Evolutionary conservation across 208 protist genomes (phyloP).

Genomic region (Leishmania lainsoni): DNA sequence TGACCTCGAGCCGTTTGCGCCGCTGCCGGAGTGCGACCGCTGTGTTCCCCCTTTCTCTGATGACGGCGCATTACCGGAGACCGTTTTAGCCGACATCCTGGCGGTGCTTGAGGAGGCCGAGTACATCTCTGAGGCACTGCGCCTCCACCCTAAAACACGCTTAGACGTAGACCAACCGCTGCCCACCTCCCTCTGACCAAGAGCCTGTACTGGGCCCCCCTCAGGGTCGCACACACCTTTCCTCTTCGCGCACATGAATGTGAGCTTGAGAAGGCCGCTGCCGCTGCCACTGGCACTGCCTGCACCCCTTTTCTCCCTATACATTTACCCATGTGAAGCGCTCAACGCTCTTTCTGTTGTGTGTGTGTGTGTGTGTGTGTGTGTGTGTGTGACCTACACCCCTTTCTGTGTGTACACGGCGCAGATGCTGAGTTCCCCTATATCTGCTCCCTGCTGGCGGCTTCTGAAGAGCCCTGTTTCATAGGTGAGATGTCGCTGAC

Average conservation of each 20-base stretch:
- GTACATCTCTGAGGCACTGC: slow-evolving; percentile 8
- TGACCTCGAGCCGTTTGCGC: background rate
- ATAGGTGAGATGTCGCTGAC: background rate
- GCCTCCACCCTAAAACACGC: background rate
- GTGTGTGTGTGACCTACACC: too few relatives aligned
- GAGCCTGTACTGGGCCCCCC: background rate
- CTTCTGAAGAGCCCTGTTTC: background rate
- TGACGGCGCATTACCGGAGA: background rate
- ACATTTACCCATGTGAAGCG: background rate
- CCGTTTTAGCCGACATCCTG: slow-evolving; percentile 14
- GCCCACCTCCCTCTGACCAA: background rate
- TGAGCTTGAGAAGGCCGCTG: background rate
- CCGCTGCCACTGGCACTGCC: background rate
- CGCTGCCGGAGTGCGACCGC: background rate
- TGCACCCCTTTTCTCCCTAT: background rate
- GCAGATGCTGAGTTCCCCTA: background rate
- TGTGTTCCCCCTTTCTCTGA: background rate
- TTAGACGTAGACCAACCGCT: background rate
- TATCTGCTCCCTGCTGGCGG: background rate
- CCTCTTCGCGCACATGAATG: background rate
- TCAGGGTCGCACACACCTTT: background rate
- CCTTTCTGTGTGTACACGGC: background rate
- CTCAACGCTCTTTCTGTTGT: background rate
- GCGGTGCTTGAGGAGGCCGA: slow-evolving; percentile 21
- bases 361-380: background rate